Conservation (phyloP, 2,329 filamentous ascomycete genomes). For the Nectriaceae sp. region DNA sequence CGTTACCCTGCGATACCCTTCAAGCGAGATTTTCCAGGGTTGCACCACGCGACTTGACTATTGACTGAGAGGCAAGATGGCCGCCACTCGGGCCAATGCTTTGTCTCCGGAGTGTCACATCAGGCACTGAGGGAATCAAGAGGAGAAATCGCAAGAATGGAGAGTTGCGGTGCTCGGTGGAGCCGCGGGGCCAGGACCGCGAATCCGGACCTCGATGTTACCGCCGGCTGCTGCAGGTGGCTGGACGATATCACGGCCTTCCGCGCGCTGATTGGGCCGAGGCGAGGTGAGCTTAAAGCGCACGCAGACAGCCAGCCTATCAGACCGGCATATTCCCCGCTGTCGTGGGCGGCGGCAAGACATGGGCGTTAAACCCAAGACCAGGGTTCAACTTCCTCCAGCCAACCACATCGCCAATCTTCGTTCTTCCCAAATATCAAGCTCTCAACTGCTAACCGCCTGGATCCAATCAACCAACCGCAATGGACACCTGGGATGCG, state of each 20-base stretch:
- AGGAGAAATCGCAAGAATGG: not conserved
- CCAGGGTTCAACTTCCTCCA: not conserved
- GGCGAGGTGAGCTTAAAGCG: slow-evolving; percentile 21
- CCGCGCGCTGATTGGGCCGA: slow-evolving; percentile 40
- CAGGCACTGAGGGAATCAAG: not conserved
- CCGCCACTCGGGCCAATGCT: not conserved
- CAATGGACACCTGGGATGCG: slow-evolving; percentile 15
- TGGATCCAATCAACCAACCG: slow-evolving; percentile 16
- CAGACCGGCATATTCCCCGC: slow-evolving; percentile 19
- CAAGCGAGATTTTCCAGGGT: too few relatives aligned
- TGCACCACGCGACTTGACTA: not conserved
- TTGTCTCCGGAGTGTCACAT: not conserved
- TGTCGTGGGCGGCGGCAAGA: not conserved
- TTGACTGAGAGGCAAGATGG: not conserved
- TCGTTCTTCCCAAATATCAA: slow-evolving; percentile 22
- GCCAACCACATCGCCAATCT: slow-evolving; percentile 21
- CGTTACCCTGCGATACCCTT: too few relatives aligned
- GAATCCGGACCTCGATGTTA: slow-evolving; percentile 40
- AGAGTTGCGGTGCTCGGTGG: too few relatives aligned
- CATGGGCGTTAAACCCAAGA: not conserved
- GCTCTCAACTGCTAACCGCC: slow-evolving; percentile 15
- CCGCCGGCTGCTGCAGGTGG: slow-evolving; percentile 47
- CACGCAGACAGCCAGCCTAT: slow-evolving; percentile 26
- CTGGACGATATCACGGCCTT: slow-evolving; percentile 41
- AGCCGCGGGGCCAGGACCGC: slow-evolving; percentile 15